phyloP scores from a whole-genome alignment of 1,139 yeast genomes.

The Kodamaea derodonti region DNA sequence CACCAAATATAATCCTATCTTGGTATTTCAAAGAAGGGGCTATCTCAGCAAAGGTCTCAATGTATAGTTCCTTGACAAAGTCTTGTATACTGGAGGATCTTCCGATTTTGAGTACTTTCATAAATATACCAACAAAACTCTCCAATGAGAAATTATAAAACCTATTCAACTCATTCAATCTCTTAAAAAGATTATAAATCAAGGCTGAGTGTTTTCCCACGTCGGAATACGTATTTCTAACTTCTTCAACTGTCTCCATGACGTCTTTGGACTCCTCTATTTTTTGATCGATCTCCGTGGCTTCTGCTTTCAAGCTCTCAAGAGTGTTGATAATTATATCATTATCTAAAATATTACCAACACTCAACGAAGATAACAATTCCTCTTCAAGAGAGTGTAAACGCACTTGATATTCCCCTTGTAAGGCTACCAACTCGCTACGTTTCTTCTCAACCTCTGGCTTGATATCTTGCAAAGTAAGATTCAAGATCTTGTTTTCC shows the following conservation, averaged over 20 bases:
- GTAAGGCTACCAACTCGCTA: conserved; percentile 47
- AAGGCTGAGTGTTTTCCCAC: conserved; percentile 54
- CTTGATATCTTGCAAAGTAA: conserved; percentile 49
- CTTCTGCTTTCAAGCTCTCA: conserved; percentile 62
- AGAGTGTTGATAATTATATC: conserved; percentile 56
- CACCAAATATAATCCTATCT: conserved; percentile 47
- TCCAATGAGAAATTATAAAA: conserved; percentile 60
- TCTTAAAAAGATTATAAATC: conserved; percentile 45
- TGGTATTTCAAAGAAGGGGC: conserved; percentile 48
- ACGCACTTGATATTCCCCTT: conserved; percentile 56
- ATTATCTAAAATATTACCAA: conserved; percentile 67
- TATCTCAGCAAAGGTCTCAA: conserved; percentile 42
- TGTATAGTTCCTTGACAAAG: conserved; percentile 25
- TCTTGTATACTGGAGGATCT: conserved; percentile 2
- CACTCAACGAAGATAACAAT: conserved; percentile 54
- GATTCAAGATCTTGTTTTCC: conserved; percentile 58
- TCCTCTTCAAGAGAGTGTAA: conserved; percentile 58
- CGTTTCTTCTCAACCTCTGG: conserved; percentile 70
- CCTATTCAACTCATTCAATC: conserved; percentile 37
- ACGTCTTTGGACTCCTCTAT: conserved; percentile 52
- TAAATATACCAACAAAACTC: conserved; percentile 41
- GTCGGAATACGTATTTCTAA: conserved; percentile 44
- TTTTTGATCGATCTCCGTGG: conserved; percentile 51
- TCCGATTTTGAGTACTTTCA: conserved; percentile 27
- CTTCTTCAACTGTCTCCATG: conserved; percentile 49